Percentiles rank a stretch among this genome's conserved stretches.
Conservation (phyloP, 2,329 filamentous ascomycete genomes). For the Gyromitra esculenta region DNA sequence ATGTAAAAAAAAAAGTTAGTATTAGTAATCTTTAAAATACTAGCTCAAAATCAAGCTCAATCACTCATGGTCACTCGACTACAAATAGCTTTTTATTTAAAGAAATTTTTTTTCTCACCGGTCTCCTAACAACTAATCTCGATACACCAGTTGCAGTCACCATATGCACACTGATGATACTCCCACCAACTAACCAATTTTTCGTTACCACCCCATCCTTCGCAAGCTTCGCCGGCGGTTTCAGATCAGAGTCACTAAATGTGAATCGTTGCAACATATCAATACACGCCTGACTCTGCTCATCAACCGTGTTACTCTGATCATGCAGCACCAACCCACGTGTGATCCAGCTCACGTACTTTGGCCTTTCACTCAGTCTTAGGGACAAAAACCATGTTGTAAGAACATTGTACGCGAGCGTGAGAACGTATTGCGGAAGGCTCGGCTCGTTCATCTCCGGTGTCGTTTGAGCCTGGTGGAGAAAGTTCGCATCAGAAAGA, state of each 20-base stretch:
- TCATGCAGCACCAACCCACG: slow-evolving; percentile 83
- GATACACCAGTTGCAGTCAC: slow-evolving; percentile 63
- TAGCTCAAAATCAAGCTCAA: not conserved
- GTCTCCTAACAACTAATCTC: slow-evolving; percentile 63
- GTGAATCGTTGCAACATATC: slow-evolving; percentile 93
- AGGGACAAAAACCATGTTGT: slow-evolving; percentile 96
- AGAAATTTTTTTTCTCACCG: slow-evolving; percentile 52
- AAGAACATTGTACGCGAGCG: slow-evolving; percentile 92
- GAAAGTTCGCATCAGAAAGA: slow-evolving; percentile 59
- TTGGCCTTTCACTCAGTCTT: slow-evolving; percentile 82
- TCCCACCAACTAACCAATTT: slow-evolving; percentile 66
- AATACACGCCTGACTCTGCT: slow-evolving; percentile 91
- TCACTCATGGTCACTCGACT: slow-evolving; percentile 6
- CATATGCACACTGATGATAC: slow-evolving; percentile 65
- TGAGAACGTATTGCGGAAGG: slow-evolving; percentile 91
- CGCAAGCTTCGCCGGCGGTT: slow-evolving; percentile 61
- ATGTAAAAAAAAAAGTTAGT: slow-evolving; percentile 13
- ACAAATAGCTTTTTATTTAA: not conserved
- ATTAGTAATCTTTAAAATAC: not conserved
- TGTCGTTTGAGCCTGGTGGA: slow-evolving; percentile 13
- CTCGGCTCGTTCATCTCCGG: slow-evolving; percentile 62
- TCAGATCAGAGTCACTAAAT: slow-evolving; percentile 78
- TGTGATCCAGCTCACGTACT: slow-evolving; percentile 88
- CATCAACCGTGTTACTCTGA: slow-evolving; percentile 78
- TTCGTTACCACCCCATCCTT: slow-evolving; percentile 62